These are phyloP conservation scores for Penicillium fuscoglaucum DNA, from an alignment of 2,329 filamentous ascomycete genomes.

Conservation along the genomic window DNA sequence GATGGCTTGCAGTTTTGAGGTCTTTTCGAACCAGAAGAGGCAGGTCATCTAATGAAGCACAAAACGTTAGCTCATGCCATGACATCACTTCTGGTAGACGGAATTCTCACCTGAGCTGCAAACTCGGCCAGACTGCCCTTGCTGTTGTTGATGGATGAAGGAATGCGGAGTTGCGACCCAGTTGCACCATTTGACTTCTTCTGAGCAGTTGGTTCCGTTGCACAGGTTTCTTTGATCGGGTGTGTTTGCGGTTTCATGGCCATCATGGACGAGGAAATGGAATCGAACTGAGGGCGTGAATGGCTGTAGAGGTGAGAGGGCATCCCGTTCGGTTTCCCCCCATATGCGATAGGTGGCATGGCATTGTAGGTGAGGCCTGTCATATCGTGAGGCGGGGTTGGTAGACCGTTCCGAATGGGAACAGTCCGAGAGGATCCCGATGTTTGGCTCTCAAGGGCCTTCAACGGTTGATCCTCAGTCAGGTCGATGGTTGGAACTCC, in stretches of 20 bases:
- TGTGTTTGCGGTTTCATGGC: constrained; percentile 28
- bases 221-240: constrained; percentile 24
- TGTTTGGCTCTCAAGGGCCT: constrained; percentile 18
- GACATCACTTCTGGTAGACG: background rate
- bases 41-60: constrained; percentile 71
- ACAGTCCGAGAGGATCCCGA: constrained; percentile 34
- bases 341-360: constrained; percentile 34
- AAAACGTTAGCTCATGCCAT: constrained; percentile 1
- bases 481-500: constrained; percentile 28
- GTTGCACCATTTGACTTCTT: constrained; percentile 36
- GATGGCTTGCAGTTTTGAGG: constrained; percentile 73
- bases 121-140: constrained; percentile 80
- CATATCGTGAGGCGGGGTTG: constrained; percentile 46
- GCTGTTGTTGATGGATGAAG: constrained; percentile 70
- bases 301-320: constrained; percentile 28
- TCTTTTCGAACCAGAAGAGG: constrained; percentile 95
- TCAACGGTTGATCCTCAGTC: constrained; percentile 18
- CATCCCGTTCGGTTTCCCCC: constrained; percentile 30
- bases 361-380: constrained; percentile 42
- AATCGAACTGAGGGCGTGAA: constrained; percentile 25
- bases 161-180: constrained; percentile 65
- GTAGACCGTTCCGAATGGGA: constrained; percentile 44
- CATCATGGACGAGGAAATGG: constrained; percentile 24
- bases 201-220: constrained; percentile 22
- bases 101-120: constrained; percentile 67